Evolutionary conservation across 116 monocot species (phyloP).

Genomic region (Iris pallida): DNA sequence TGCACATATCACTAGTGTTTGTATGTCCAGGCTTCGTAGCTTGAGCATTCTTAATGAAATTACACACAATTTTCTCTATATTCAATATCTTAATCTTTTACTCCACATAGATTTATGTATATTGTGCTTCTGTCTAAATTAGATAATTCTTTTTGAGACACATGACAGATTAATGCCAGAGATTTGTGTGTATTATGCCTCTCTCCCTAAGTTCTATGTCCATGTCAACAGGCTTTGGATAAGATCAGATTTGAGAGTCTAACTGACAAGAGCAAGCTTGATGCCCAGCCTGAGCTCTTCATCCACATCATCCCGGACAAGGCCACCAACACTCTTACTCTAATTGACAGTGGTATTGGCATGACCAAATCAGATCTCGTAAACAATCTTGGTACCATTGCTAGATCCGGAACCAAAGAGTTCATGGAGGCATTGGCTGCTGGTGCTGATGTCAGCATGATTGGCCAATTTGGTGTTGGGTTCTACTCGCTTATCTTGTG

Average conservation of each 20-base stretch:
- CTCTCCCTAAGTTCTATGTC: no score
- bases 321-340: conserved; percentile 41
- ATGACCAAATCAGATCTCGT: conserved; percentile 61
- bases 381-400: conserved; percentile 61
- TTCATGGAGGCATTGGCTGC: conserved; percentile 60
- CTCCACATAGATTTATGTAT: no score
- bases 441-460: conserved; percentile 62
- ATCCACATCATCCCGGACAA: conserved; percentile 61
- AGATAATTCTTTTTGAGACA: no score
- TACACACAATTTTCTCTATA: no score
- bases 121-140: no score
- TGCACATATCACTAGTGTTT: no score
- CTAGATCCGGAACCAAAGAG: conserved; percentile 55
- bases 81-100: no score
- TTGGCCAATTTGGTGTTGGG: conserved; percentile 57
- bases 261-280: conserved; percentile 52
- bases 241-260: conserved; percentile 53
- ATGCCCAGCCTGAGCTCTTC: conserved; percentile 59
- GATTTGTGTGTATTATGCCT: no score
- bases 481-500: conserved; percentile 55
- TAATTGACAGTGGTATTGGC: conserved; percentile 54
- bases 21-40: no score
- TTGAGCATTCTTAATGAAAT: no score
- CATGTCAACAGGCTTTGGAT: conserved; percentile 27
- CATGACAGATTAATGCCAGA: no score